Evolutionary conservation across 495 filamentous ascomycete species (phyloP).

Genomic region (Tirmania nivea): DNA sequence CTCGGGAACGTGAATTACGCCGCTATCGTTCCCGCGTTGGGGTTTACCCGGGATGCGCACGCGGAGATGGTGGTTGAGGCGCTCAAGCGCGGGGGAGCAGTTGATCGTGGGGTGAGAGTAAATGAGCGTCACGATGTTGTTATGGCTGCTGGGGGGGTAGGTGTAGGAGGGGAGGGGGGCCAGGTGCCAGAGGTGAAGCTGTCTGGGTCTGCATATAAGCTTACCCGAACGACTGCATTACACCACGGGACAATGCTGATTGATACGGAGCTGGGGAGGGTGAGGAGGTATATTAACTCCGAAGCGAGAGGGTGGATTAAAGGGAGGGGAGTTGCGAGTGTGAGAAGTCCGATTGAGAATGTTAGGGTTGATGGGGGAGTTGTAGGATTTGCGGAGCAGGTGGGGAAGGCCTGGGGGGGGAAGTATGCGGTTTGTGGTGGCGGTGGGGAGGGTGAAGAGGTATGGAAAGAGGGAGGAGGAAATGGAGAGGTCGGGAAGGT

Average conservation of each 20-base stretch:
- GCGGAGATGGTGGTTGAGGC: conserved; percentile 77
- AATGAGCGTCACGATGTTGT: conserved; percentile 92
- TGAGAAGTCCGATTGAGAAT: conserved; percentile 66
- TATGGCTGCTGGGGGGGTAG: conserved; percentile 27
- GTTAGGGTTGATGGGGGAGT: conserved; percentile 28
- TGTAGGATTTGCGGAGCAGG: conserved; percentile 27
- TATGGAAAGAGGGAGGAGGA: neutral
- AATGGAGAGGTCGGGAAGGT: conserved; percentile 1
- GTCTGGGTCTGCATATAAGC: conserved; percentile 82
- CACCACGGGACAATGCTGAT: conserved; percentile 88
- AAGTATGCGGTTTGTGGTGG: conserved; percentile 29
- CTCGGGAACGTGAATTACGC: conserved; percentile 79
- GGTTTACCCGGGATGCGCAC: conserved; percentile 67
- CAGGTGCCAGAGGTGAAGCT: conserved; percentile 41
- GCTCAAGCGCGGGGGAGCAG: conserved; percentile 28
- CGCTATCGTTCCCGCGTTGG: conserved; percentile 54
- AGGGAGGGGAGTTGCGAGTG: conserved; percentile 80
- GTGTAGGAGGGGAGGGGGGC: conserved; percentile 2
- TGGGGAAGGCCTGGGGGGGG: conserved; percentile 28
- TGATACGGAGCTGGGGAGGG: conserved; percentile 38
- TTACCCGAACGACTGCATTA: conserved; percentile 52
- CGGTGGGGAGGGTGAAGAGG: conserved; percentile 7
- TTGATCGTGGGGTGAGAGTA: conserved; percentile 34
- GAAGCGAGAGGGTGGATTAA: conserved; percentile 52
- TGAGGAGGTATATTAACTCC: conserved; percentile 45